Conservation (phyloP, 345 rosid genomes). For the Hypericum perforatum region DNA sequence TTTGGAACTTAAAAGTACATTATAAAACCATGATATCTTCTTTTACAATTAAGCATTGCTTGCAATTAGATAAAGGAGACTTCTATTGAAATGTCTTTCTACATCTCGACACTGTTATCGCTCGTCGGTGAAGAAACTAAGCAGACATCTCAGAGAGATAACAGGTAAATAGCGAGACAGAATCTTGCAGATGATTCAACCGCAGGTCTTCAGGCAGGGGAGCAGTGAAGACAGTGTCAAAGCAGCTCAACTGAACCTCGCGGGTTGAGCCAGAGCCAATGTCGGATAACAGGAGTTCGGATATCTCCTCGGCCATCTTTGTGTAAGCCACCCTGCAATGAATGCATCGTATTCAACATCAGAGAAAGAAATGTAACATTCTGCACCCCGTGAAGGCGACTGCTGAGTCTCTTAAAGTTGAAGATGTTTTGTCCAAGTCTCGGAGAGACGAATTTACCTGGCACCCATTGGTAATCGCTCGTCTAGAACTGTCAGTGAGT, state of each 20-base stretch:
- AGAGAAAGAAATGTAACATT: neutral
- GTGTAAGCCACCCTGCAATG: constrained; percentile 64
- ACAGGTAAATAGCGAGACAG: constrained; percentile 62
- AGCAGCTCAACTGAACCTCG: constrained; percentile 66
- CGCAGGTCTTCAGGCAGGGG: constrained; percentile 67
- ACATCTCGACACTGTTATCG: too few species aligned
- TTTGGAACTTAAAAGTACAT: too few species aligned
- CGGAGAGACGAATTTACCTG: constrained; percentile 32
- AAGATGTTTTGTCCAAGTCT: neutral
- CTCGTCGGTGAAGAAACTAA: constrained; percentile 8
- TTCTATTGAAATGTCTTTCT: too few species aligned
- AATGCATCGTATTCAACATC: neutral
- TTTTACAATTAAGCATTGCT: too few species aligned
- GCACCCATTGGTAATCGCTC: constrained; percentile 60
- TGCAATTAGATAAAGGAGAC: too few species aligned
- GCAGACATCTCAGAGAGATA: constrained; percentile 60
- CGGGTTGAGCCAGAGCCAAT: constrained; percentile 32
- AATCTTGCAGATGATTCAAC: constrained; percentile 76
- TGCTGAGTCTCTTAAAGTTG: neutral
- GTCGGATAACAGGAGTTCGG: constrained; percentile 43
- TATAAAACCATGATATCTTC: too few species aligned
- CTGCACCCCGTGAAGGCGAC: neutral
- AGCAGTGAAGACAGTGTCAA: constrained; percentile 49
- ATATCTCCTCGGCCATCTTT: constrained; percentile 79
- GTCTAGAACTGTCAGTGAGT: constrained; percentile 62